Evolutionary conservation across 495 filamentous ascomycete genomes (phyloP).

Genomic region (Melanomma pulvis-pyrius): DNA sequence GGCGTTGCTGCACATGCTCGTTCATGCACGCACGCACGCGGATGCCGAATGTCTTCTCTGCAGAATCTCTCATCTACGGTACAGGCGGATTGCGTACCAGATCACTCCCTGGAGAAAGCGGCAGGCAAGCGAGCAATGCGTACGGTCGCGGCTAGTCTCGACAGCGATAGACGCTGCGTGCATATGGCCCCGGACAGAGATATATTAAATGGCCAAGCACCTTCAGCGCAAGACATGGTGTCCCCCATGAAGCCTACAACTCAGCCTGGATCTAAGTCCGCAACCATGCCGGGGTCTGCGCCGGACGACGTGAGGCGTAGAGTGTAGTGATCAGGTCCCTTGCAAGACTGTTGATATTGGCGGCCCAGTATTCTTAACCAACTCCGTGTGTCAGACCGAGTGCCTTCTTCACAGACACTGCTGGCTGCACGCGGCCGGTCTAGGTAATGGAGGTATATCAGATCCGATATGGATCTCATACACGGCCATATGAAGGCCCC

Average conservation of each 20-base stretch:
- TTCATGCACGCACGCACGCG: constrained; percentile 32
- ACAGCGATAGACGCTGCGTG: constrained; percentile 27
- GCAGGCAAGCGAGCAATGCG: constrained; percentile 12
- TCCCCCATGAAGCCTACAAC: constrained; percentile 2
- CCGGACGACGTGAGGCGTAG: neutral
- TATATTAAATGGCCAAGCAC: constrained; percentile 25
- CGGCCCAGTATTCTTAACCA: constrained; percentile 4
- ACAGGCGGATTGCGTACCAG: constrained; percentile 16
- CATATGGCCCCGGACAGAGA: constrained; percentile 10
- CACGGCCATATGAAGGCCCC: constrained; percentile 36
- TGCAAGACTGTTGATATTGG: constrained; percentile 3
- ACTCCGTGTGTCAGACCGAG: constrained; percentile 14
- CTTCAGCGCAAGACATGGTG: neutral
- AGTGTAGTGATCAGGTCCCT: neutral
- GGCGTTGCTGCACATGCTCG: constrained; percentile 24
- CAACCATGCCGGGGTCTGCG: neutral
- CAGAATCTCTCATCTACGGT: constrained; percentile 2
- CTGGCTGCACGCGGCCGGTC: constrained; percentile 1
- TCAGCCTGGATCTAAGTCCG: constrained; percentile 11
- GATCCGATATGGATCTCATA: constrained; percentile 24
- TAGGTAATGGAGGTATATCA: constrained; percentile 29
- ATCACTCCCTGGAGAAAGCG: constrained; percentile 7
- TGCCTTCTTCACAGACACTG: constrained; percentile 15
- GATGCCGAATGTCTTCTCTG: constrained; percentile 22
- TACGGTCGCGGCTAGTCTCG: constrained; percentile 14